Evolutionary conservation across 2,329 filamentous ascomycete genomes (phyloP).

Genomic region (Neodidymelliopsis sp.): DNA sequence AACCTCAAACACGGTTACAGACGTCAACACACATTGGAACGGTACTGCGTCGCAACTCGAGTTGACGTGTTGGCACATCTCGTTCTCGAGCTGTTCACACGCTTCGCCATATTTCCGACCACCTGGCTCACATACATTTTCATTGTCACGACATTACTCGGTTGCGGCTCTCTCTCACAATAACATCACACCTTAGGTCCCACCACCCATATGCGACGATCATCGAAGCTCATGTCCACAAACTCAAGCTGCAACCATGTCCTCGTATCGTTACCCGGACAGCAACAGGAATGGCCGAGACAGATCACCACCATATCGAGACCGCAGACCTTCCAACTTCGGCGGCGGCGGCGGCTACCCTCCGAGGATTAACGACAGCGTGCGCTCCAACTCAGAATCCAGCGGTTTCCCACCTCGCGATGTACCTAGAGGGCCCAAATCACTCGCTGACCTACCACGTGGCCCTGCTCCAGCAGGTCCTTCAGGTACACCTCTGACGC

Average conservation of each 20-base stretch:
- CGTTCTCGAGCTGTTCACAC: no score
- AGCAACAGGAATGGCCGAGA: conserved; percentile 52
- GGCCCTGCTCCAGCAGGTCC: conserved; percentile 44
- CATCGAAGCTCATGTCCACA: neutral
- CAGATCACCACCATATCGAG: conserved; percentile 64
- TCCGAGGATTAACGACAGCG: conserved; percentile 53
- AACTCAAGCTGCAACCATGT: conserved; percentile 33
- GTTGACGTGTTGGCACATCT: no score
- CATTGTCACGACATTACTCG: neutral
- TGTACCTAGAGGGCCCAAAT: conserved; percentile 82
- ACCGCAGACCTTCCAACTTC: conserved; percentile 71
- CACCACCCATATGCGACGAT: conserved; percentile 11
- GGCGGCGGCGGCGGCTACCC: conserved; percentile 62
- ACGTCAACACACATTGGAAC: conserved; percentile 14
- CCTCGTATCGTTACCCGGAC: conserved; percentile 46
- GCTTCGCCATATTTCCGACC: no score
- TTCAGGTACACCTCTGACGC: conserved; percentile 50
- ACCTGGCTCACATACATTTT: no score
- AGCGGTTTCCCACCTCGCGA: conserved; percentile 56
- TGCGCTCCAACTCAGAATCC: conserved; percentile 40
- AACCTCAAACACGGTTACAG: conserved; percentile 21
- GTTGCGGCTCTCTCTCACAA: neutral
- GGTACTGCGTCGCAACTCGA: no score
- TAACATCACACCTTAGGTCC: neutral
- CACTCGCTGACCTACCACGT: conserved; percentile 69